Evolutionary conservation across 805 yeast genomes (phyloP), one percentile per base, ranked within the genome.

Genomic region (Candida glaebosa): DNA sequence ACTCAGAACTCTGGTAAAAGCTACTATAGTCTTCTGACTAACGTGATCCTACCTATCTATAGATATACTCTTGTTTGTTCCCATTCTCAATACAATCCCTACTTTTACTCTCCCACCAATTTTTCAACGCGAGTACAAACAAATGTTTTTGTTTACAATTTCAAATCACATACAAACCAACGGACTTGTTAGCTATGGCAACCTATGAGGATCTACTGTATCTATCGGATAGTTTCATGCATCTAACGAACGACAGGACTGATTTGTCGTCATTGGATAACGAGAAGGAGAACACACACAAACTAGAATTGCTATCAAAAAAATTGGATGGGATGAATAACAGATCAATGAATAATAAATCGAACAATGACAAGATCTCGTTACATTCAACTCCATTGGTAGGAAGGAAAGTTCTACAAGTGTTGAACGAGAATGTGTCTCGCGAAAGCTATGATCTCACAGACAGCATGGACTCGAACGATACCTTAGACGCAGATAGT

Each of bases 321-420:
- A n/a, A 35, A 24, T 14, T 35, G 8, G 38, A 35, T 25, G n/a
- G 14, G 6, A 25, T 20, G 17, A 35, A 35, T 25, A 5, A 22
- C 5, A 17, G 17, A 17, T 12, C 7, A 8, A 14, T 6, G 17
- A 19, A 34, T 20, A 34, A 34, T 9, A 15, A 15, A n/a, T 9
- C 4, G 16, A 22, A n/a, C 18, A 12, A 16, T 8, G 38, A n/a
- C 6, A 24, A 35, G n/a, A 24, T 25, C 16, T 20, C 38, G 17
- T 35, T 25, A n/a, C 38, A 35, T 24, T 35, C 38, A 10, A 35
- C 38, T 8, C 38, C 38, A 8, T 35, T 35, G 38, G 18, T 22
- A 14, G 31, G 31, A 28, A 9, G 31, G 12, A 28, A 28, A 16
- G 12, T 28, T 6, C 5, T 28, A 10, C 31, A 28, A 9, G 31